Base-by-base conservation (phyloP, 208 protist species). In the Vickermania spadyakhi region DNA sequence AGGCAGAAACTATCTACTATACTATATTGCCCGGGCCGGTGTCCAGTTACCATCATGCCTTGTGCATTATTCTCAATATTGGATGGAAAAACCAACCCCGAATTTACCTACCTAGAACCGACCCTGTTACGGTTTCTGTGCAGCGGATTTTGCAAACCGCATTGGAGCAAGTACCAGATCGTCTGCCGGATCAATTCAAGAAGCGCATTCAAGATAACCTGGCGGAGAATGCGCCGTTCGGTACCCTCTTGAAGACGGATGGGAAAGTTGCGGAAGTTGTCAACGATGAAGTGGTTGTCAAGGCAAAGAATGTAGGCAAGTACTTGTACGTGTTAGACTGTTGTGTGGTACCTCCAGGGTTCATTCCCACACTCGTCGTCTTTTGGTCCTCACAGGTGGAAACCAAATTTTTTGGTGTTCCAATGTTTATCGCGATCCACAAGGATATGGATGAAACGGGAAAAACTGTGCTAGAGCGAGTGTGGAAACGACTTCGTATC, bases 391-490 rank as follows among this genome's bases (percentile, higher is more conserved):
- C 36, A n/a, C 36, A 45, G 36, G 7, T 18, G 7, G 11, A 45
- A 18, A 45, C 18, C 7, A 45, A 62, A 27, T 87, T 77, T 49
- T 91, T 91, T 54, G 85, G 85, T 4, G 59, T 81, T 22, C 85
- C 81, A 2, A 92, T 77, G 1, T 85, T 76, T 56, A 83, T 92
- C 26, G 51, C 31, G 36, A 53, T 88, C 21, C 59, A 72, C 0
- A 30, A 55, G 3, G 45, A 52, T n/a, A 59, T 80, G 58, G 56
- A 58, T 21, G 86, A 89, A 60, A 77, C 54, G 5, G 75, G 77
- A 0, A 63, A 74, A 21, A 68, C 62, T 13, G 51, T 89, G 26
- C 57, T 84, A 4, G 54, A 62, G 3, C 81, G 79, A 28, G 70
- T 93, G 0, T 71, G 64, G 7, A 78, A 84, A 49, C 81, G 80